phyloP scores from a whole-genome alignment of 805 yeast species.

The Starmerella apicola region DNA sequence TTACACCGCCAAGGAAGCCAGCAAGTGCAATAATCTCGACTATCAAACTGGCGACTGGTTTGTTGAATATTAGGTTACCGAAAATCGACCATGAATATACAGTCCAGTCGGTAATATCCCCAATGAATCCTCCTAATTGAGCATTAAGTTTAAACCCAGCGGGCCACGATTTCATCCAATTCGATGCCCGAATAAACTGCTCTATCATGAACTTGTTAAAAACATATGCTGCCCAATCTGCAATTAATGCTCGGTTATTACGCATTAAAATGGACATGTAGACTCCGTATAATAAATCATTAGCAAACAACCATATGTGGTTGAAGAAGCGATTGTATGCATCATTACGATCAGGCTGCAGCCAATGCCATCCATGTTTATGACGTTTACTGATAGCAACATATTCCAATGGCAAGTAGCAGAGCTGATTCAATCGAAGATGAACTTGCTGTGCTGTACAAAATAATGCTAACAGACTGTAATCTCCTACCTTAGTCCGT shows the following conservation, averaged over 20 bases:
- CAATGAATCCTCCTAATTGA: constrained; percentile 73
- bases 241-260: constrained; percentile 19
- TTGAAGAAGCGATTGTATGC: constrained; percentile 61
- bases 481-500: constrained; percentile 15
- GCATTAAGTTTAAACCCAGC: constrained; percentile 87
- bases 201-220: constrained; percentile 34
- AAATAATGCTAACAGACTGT: constrained; percentile 31
- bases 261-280: constrained; percentile 38
- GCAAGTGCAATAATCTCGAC: constrained; percentile 23
- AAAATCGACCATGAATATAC: constrained; percentile 48
- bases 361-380: constrained; percentile 27
- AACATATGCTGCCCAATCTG: constrained; percentile 19
- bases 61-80: constrained; percentile 4
- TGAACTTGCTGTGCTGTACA: constrained; percentile 70
- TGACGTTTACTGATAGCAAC: constrained; percentile 37
- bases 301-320: constrained; percentile 72
- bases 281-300: constrained; percentile 69
- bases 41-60: constrained; percentile 1
- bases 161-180: constrained; percentile 78
- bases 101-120: constrained; percentile 79
- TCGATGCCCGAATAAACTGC: constrained; percentile 38
- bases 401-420: constrained; percentile 71
- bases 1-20: constrained; percentile 43
- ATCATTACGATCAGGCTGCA: constrained; percentile 32
- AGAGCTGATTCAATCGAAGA: constrained; percentile 58